Evolutionary conservation across 1,284 basidiomycete species (phyloP).

Genomic region (Heliocybe sulcata): DNA sequence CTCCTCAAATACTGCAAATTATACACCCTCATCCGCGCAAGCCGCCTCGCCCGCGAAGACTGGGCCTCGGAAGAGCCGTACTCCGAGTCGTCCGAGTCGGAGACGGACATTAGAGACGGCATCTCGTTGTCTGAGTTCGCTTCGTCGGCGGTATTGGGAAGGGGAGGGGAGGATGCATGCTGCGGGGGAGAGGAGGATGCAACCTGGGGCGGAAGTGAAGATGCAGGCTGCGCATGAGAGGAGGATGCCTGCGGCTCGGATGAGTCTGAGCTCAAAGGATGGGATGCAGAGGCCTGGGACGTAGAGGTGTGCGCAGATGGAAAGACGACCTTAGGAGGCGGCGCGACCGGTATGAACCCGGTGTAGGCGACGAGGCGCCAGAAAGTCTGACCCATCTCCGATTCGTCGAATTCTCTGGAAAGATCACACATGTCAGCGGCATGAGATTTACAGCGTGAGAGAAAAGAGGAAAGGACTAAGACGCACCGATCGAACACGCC

Average conservation of each 20-base stretch:
- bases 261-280: too few species aligned
- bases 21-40: conserved; percentile 37
- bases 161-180: too few species aligned
- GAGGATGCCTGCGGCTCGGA: too few species aligned
- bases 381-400: not conserved
- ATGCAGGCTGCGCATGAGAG: too few species aligned
- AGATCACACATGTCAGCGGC: not conserved
- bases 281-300: too few species aligned
- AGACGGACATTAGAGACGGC: not conserved
- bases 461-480: not conserved
- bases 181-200: too few species aligned
- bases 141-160: not conserved
- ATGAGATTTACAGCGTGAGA: not conserved
- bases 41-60: conserved; percentile 23
- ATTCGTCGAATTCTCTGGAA: not conserved
- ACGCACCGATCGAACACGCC: not conserved
- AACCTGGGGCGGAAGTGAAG: too few species aligned
- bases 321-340: not conserved
- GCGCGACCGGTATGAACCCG: not conserved
- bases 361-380: conserved; percentile 1
- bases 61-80: not conserved
- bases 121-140: not conserved
- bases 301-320: not conserved
- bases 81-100: not conserved
- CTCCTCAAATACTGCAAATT: conserved; percentile 35